Conservation (phyloP, 306 rosid species). For the Trifolium repens region DNA sequence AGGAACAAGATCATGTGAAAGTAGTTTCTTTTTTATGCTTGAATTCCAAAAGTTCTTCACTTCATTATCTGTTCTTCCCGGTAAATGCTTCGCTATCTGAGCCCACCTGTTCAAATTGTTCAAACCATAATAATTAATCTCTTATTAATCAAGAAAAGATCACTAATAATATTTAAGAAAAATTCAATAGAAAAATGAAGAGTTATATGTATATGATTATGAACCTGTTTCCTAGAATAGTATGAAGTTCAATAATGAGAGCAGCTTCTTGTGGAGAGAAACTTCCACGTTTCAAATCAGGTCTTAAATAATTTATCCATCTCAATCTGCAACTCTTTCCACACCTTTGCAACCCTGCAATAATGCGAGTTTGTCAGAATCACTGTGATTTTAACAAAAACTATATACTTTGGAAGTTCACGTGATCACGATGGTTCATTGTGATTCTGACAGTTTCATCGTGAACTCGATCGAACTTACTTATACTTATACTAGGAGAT, state of each 20-base stretch:
- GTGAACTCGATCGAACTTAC: too few species aligned
- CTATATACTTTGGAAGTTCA: too few species aligned
- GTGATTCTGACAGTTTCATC: too few species aligned
- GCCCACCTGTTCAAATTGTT: constrained; percentile 78
- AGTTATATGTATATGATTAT: constrained; percentile 31
- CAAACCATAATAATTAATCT: not conserved
- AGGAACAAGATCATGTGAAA: constrained; percentile 60
- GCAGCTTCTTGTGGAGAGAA: constrained; percentile 95
- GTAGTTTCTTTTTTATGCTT: constrained; percentile 90
- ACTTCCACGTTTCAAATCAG: constrained; percentile 94
- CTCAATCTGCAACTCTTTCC: constrained; percentile 96
- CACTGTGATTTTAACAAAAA: too few species aligned
- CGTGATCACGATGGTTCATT: too few species aligned
- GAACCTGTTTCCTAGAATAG: constrained; percentile 90
- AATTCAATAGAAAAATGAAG: not conserved
- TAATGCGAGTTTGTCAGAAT: too few species aligned
- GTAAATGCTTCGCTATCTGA: constrained; percentile 93
- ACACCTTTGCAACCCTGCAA: constrained; percentile 81
- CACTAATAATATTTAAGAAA: too few species aligned
- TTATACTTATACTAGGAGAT: too few species aligned
- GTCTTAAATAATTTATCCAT: constrained; percentile 97
- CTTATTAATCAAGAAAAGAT: not conserved
- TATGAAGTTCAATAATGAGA: constrained; percentile 87
- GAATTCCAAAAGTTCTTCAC: constrained; percentile 99
- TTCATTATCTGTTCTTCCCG: constrained; percentile 98